These are phyloP conservation scores for Saccharomycopsis olivae DNA, from an alignment of 805 yeast species.

Conservation along the genomic window DNA sequence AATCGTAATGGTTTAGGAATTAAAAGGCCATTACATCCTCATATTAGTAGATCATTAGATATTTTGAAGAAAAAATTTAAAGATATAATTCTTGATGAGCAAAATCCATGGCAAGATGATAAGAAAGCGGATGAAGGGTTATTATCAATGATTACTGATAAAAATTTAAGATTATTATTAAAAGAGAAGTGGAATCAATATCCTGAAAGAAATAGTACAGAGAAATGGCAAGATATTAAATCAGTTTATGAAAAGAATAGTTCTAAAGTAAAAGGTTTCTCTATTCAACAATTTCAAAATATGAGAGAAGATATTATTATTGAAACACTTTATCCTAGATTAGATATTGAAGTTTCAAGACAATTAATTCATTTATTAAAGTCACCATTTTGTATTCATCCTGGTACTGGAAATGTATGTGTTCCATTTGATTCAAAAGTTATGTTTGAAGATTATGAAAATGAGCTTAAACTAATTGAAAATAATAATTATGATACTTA, in stretches of 20 bases:
- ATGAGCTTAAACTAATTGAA: slow-evolving; percentile 5
- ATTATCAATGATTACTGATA: slow-evolving; percentile 53
- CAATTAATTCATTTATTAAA: slow-evolving; percentile 86
- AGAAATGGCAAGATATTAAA: slow-evolving; percentile 76
- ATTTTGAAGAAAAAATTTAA: slow-evolving; percentile 54
- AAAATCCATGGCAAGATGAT: slow-evolving; percentile 72
- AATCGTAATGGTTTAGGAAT: slow-evolving; percentile 38
- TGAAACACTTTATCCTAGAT: slow-evolving; percentile 76
- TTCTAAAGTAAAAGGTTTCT: slow-evolving; percentile 23
- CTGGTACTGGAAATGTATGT: slow-evolving; percentile 91
- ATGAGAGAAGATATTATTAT: slow-evolving; percentile 77
- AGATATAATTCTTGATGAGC: slow-evolving; percentile 60
- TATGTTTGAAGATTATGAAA: slow-evolving; percentile 14
- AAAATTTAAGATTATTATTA: slow-evolving; percentile 41
- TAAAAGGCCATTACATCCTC: slow-evolving; percentile 85
- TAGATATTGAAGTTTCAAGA: slow-evolving; percentile 87
- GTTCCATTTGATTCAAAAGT: slow-evolving; percentile 60
- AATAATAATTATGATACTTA: slow-evolving; percentile 19
- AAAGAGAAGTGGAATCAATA: slow-evolving; percentile 47
- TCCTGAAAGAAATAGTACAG: slow-evolving; percentile 41
- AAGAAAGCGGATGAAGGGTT: slow-evolving; percentile 46
- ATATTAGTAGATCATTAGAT: slow-evolving; percentile 63
- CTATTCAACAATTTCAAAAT: slow-evolving; percentile 43
- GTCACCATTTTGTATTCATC: slow-evolving; percentile 95
- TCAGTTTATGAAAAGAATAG: slow-evolving; percentile 29